Evolutionary conservation across 495 filamentous ascomycete genomes (phyloP).

Genomic region (Friedmanniomyces endolithicus): DNA sequence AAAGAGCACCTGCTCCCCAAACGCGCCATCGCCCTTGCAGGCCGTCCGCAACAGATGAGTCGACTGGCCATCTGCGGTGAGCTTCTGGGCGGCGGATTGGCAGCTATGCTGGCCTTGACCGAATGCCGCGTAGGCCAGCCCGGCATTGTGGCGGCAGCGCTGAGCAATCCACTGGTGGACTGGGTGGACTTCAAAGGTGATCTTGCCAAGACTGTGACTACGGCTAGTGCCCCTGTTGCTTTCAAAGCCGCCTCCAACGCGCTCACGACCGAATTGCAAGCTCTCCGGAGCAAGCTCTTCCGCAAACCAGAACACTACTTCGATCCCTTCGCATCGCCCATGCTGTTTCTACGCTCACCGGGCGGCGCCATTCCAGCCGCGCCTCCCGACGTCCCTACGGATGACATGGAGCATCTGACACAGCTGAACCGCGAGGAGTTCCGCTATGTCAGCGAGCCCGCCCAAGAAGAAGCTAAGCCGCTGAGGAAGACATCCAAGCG

Average conservation of each 20-base stretch:
- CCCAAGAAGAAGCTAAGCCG: not conserved
- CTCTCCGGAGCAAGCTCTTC: constrained; percentile 36
- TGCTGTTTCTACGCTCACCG: constrained; percentile 44
- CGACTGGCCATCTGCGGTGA: constrained; percentile 40
- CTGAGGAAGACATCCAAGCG: not conserved
- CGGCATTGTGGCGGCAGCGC: constrained; percentile 30
- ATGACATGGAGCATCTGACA: constrained; percentile 11
- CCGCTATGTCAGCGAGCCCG: not conserved
- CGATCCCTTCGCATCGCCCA: constrained; percentile 48
- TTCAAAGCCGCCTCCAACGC: no score
- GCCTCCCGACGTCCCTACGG: not conserved
- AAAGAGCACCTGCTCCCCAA: constrained; percentile 25
- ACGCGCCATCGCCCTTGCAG: constrained; percentile 3
- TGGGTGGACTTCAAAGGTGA: constrained; percentile 28
- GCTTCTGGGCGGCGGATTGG: constrained; percentile 44
- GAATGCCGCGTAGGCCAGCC: constrained; percentile 35
- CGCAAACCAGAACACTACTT: constrained; percentile 38
- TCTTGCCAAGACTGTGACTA: constrained; percentile 15
- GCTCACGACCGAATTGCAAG: constrained; percentile 19
- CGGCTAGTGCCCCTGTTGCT: constrained; percentile 15
- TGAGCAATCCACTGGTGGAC: constrained; percentile 34
- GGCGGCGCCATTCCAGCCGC: constrained; percentile 32
- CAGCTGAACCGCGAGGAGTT: constrained; percentile 1
- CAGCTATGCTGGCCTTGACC: constrained; percentile 47
- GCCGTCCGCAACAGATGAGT: constrained; percentile 8